Conservation (phyloP, 345 rosid genomes). For the Salix purpurea region DNA sequence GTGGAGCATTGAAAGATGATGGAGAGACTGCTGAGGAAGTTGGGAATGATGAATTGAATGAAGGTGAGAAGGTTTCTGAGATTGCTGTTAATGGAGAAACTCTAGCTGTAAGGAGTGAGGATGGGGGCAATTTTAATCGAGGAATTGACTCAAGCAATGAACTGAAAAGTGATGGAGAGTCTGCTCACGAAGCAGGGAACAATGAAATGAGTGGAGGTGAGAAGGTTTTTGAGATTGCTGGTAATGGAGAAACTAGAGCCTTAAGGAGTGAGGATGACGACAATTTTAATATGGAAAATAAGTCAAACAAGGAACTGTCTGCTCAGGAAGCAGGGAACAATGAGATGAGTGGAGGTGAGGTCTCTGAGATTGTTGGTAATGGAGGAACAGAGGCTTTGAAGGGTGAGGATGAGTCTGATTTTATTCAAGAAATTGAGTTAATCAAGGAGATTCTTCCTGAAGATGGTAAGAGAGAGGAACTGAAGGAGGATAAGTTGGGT, state of each 20-base stretch:
- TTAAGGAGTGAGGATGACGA: slow-evolving; percentile 13
- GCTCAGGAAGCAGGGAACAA: not conserved
- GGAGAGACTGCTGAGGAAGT: not conserved
- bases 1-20: slow-evolving; percentile 16
- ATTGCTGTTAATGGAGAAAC: not conserved
- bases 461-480: slow-evolving; percentile 15
- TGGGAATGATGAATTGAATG: not conserved
- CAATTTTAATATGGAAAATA: slow-evolving; percentile 7
- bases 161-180: slow-evolving; percentile 37
- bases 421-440: slow-evolving; percentile 1
- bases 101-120: not conserved
- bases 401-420: slow-evolving; percentile 18
- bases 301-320: slow-evolving; percentile 19
- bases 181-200: slow-evolving; percentile 9
- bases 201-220: slow-evolving; percentile 22
- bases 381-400: slow-evolving; percentile 13
- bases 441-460: slow-evolving; percentile 16
- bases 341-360: slow-evolving; percentile 27
- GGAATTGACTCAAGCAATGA: not conserved
- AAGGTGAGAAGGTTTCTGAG: not conserved
- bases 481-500: slow-evolving; percentile 25
- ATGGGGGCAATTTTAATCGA: not conserved
- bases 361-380: slow-evolving; percentile 10
- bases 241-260: slow-evolving; percentile 10
- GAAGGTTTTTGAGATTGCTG: slow-evolving; percentile 17